Base-by-base conservation (phyloP, 805 yeast species). In the Cyberlindnera maclurae region DNA sequence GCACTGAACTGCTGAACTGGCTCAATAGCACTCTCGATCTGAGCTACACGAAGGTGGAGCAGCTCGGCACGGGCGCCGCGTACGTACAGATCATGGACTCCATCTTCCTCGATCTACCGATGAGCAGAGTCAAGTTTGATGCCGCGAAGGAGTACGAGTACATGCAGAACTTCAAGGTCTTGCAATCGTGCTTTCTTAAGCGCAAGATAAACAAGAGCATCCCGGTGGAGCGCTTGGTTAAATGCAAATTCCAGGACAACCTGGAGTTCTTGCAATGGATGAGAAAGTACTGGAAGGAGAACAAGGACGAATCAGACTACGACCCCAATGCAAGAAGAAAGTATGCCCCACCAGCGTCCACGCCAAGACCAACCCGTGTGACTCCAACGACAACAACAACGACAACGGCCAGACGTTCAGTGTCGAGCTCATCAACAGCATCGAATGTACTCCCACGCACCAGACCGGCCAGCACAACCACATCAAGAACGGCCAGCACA, bases 41-140 rank as follows among this genome's bases (percentile, higher is more conserved):
- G 31, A 67, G 77, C 45, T 75, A 84, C 51, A 68, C 77, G 28
- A 86, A 83, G 56, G 82, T 93, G 2, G 98, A 93, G 57, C 89
- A 89, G 60, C 81, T 96, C 56, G 99, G 99, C 13, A 76, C 83
- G 3, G 99, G 99, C 2, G 96, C 96, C 1, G 90, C 87, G 1
- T 90, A 86, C 58, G 88, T 97, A 60, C 96, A 89, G 64, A 72
- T 93, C 29, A 70, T 90, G 67, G 97, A 93, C 59, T 76, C 88
- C 7, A 78, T 93, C 15, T 84, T 70, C 51, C 79, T 82, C 9
- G 96, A 87, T 49, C 71, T 93, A 15, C 93, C 96, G 2, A 74
- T 90, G 81, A 54, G 64, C 35, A 76, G 80, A 50, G 94, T 90
- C 38, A 80, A 76, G 51, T 87, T 81, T 56, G 74, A 78, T 42